Base-by-base conservation (phyloP, 108 stramenopile species). In the Skeletonema grethae region DNA sequence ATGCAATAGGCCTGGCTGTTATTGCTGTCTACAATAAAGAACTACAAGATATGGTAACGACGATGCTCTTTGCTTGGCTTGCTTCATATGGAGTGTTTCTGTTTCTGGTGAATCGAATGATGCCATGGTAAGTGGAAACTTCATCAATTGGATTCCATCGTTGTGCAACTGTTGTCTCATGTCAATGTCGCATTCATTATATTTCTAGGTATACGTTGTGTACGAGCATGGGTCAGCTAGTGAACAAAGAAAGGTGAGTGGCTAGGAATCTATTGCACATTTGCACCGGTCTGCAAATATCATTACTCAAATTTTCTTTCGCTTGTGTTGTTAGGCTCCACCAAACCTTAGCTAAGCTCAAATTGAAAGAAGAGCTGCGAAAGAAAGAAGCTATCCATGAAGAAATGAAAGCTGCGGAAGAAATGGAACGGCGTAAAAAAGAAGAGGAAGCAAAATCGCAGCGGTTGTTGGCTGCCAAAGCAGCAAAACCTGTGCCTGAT, bases 201-300 rank as follows among this genome's bases (percentile, higher is more conserved):
- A 5, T 41, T 63, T 18, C 30, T 34, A 80, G 79, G 80, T 96
- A 82, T 72, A 96, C 95, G 12, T 64, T 94, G 8, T 96, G 95
- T 66, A 92, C 92, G 9, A 88, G 82, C 57, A 67, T 96, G 55
- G 95, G 93, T 9, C 88, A 96, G 69, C 68, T 96, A 39, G 87
- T 91, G 7, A 85, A 93, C 38, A 65, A 73, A 43, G 64, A 87
- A 39, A 48, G 75, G 75, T 76, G 31, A 30, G 67, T 15, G n/a
- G 4, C 55, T 41, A 61, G 20, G 11, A 24, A 41, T 16, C 34
- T 61, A 25, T 18, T 48, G 22, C 70, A 43, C 22, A 22, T 25
- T 28, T 61, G 39, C 22, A n/a, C 2, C 61, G 18, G 18, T 41
- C 12, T 11, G 57, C 20, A n/a, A 13, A 53, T 46, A 25, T 28